These are phyloP conservation scores for Erythrophleum ivorense DNA, from an alignment of 331 rosid genomes.

Conservation along the genomic window DNA sequence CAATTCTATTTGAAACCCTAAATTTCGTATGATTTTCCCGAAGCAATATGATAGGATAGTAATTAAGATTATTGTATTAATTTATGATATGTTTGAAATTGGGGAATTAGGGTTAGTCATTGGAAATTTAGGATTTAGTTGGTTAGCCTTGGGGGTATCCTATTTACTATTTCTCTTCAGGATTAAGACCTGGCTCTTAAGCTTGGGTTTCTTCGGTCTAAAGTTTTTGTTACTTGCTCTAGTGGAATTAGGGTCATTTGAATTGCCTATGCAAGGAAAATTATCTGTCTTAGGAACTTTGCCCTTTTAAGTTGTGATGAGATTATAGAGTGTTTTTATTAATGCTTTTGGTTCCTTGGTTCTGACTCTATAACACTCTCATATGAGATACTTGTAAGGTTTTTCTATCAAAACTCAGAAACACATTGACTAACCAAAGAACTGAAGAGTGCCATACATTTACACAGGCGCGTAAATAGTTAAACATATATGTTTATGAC, in stretches of 20 bases:
- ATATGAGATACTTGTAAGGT: conserved; percentile 16
- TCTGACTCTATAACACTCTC: background rate
- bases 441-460: background rate
- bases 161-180: background rate
- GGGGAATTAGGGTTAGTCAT: background rate
- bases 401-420: background rate
- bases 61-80: background rate
- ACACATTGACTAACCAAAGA: conserved; percentile 1
- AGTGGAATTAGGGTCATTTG: background rate
- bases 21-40: too few species aligned
- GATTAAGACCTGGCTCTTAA: background rate
- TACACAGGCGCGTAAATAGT: conserved; percentile 5
- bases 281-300: background rate
- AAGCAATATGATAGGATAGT: background rate
- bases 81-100: background rate
- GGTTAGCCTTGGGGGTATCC: background rate
- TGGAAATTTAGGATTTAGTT: conserved; percentile 1
- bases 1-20: too few species aligned
- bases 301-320: background rate
- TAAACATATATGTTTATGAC: background rate
- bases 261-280: background rate
- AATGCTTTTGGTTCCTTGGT: background rate
- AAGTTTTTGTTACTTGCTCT: background rate
- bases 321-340: background rate
- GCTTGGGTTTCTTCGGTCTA: background rate